A percentile compares a stretch with the other conserved stretches of the same genome.
phyloP scores from a whole-genome alignment of 75 land plant species.

The Picea glauca region DNA sequence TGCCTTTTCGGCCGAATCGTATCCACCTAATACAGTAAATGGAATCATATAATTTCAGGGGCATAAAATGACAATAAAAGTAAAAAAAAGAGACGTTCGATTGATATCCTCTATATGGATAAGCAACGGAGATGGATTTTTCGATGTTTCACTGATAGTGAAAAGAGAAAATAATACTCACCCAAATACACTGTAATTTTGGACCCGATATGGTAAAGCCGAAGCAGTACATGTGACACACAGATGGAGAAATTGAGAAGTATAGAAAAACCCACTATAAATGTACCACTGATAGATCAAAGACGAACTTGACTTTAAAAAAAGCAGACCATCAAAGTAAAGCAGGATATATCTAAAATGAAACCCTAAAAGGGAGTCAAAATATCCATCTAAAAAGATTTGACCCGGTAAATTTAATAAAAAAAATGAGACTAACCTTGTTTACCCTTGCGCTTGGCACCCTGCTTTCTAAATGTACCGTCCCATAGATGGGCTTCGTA shows the following conservation, averaged over 20 bases:
- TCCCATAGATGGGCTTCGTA: slow-evolving; percentile 72
- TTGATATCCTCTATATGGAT: too few species aligned
- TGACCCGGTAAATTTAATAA: neutral
- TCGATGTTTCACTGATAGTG: too few species aligned
- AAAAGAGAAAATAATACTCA: neutral
- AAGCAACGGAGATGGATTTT: neutral
- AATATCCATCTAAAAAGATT: neutral
- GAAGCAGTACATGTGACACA: neutral
- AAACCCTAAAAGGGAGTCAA: neutral
- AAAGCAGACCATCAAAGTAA: too few species aligned
- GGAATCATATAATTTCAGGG: neutral
- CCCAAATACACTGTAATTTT: slow-evolving; percentile 18
- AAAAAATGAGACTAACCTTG: slow-evolving; percentile 34
- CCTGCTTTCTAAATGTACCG: slow-evolving; percentile 46
- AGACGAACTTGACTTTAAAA: neutral
- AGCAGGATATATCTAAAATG: neutral
- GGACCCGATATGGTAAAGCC: neutral
- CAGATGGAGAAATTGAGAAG: neutral
- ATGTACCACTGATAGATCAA: too few species aligned
- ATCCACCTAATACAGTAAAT: slow-evolving; percentile 10
- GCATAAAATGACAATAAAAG: neutral
- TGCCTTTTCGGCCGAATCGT: slow-evolving; percentile 16
- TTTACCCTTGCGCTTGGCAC: slow-evolving; percentile 51
- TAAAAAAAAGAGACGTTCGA: too few species aligned
- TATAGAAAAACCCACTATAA: neutral